A percentile compares a stretch with the other conserved stretches of the same genome.
These are phyloP conservation scores for Ophiostoma ips DNA, from an alignment of 2,329 filamentous ascomycete genomes.

Conservation along the genomic window DNA sequence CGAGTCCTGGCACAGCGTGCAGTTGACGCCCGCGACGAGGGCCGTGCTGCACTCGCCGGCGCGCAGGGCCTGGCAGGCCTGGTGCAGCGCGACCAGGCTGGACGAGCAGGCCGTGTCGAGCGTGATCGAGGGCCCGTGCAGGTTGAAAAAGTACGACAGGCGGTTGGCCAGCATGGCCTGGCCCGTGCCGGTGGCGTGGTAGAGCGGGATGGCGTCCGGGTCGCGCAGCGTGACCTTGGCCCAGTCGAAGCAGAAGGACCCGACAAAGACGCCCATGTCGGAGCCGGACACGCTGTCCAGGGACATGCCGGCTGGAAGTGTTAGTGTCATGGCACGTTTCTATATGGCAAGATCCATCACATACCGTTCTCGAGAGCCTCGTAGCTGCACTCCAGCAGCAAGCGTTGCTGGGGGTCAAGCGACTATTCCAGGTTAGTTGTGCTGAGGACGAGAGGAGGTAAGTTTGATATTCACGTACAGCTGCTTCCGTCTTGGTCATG, in stretches of 20 bases:
- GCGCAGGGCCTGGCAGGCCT: conserved; percentile 20
- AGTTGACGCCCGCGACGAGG: conserved; percentile 15
- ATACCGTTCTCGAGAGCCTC: conserved; percentile 17
- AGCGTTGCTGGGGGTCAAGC: conserved; percentile 14
- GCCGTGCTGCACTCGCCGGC: conserved; percentile 13
- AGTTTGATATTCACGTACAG: conserved; percentile 11
- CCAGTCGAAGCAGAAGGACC: conserved; percentile 20
- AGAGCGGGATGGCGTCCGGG: conserved; percentile 16
- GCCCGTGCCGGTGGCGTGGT: conserved; percentile 22
- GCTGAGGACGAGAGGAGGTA: not conserved
- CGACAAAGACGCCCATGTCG: conserved; percentile 14
- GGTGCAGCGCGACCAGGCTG: conserved; percentile 27
- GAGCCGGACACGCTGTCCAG: conserved; percentile 13
- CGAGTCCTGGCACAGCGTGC: conserved; percentile 14
- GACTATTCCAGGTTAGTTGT: not conserved
- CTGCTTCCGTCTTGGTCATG: conserved; percentile 19
- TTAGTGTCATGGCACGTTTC: too few species aligned
- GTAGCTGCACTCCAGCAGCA: conserved; percentile 15
- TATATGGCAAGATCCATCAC: too few species aligned
- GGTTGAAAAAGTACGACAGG: conserved; percentile 27
- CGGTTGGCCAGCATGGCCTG: conserved; percentile 26
- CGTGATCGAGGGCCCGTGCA: conserved; percentile 27
- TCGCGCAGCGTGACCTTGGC: conserved; percentile 14
- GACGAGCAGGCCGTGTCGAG: conserved; percentile 33
- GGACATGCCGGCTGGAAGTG: conserved; percentile 13